phyloP scores from a whole-genome alignment of 768 basidiomycete genomes.

The Rhodotorula kratochvilovae region DNA sequence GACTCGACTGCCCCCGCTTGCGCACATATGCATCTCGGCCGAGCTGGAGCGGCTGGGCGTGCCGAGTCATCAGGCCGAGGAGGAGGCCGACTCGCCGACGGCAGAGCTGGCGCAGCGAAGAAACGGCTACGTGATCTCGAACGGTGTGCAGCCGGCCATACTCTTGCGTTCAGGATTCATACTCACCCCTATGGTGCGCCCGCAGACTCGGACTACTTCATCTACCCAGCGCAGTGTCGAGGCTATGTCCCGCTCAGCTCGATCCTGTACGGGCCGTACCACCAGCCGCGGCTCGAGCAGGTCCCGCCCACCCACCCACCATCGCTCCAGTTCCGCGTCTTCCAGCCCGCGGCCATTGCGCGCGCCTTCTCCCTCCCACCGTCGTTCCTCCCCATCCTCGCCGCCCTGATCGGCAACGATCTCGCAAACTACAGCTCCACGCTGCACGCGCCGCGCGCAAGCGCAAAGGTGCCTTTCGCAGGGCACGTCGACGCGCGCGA shows the following conservation, averaged over 20 bases:
- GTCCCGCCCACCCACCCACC: neutral
- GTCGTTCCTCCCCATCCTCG: constrained; percentile 20
- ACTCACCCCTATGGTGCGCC: neutral
- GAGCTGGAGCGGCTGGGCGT: constrained; percentile 22
- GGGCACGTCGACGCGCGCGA: constrained; percentile 19
- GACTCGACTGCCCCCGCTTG: constrained; percentile 16
- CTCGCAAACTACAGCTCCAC: constrained; percentile 15
- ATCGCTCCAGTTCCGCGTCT: constrained; percentile 11
- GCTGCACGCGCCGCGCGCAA: neutral
- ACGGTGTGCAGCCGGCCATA: neutral
- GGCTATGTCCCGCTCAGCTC: constrained; percentile 33
- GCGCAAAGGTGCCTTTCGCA: neutral
- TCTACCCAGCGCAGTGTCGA: constrained; percentile 19
- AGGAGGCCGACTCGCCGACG: constrained; percentile 34
- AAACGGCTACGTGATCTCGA: constrained; percentile 30
- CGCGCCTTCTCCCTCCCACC: constrained; percentile 17
- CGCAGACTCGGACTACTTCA: constrained; percentile 35
- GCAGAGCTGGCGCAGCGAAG: constrained; percentile 30
- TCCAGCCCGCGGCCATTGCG: constrained; percentile 2
- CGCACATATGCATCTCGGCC: constrained; percentile 14
- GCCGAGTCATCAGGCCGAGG: constrained; percentile 14
- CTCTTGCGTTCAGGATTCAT: too few relatives aligned
- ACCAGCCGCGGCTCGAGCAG: constrained; percentile 5
- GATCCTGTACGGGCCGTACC: constrained; percentile 18
- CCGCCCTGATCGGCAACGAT: constrained; percentile 36